These are phyloP conservation scores for Lichtheimia corymbifera DNA, from an alignment of 371 early-diverging fungal genomes.

Conservation along the genomic window DNA sequence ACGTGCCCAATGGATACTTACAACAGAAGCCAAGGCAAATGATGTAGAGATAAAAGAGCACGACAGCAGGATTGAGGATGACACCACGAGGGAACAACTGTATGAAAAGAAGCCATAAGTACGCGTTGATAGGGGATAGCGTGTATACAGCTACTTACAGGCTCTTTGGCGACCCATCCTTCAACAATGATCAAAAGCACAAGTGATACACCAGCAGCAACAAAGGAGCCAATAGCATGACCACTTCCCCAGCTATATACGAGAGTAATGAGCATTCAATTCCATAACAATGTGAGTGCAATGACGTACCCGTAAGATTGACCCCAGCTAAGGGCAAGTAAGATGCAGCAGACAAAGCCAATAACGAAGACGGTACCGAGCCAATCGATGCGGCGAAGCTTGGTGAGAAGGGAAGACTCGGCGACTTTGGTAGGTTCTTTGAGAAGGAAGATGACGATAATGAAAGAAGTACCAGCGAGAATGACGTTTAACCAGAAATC, in stretches of 20 bases:
- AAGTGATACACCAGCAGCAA: conserved; percentile 15
- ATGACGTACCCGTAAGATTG: conserved; percentile 12
- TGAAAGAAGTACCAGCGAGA: conserved; percentile 56
- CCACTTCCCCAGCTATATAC: conserved; percentile 11
- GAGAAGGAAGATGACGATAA: conserved; percentile 52
- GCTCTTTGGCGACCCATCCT: conserved; percentile 28
- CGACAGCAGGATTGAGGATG: conserved; percentile 13
- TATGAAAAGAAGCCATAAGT: not conserved
- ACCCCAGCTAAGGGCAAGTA: conserved; percentile 58
- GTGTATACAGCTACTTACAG: conserved; percentile 21
- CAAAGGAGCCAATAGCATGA: conserved; percentile 21
- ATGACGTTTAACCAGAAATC: conserved; percentile 77
- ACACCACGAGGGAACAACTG: conserved; percentile 17
- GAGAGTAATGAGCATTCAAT: not conserved
- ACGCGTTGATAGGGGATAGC: not conserved
- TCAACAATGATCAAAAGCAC: conserved; percentile 17
- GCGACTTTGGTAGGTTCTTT: conserved; percentile 43
- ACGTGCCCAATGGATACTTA: not conserved
- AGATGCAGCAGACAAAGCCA: conserved; percentile 31
- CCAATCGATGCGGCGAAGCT: conserved; percentile 68
- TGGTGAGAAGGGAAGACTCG: conserved; percentile 37
- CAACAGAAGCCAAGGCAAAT: conserved; percentile 69
- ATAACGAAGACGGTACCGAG: conserved; percentile 22
- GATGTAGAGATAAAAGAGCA: conserved; percentile 18
- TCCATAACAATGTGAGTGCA: not conserved